Percentiles rank a stretch among this genome's conserved stretches.
Conservation (phyloP, 768 basidiomycete genomes). For the Kwoniella botswanensis region DNA sequence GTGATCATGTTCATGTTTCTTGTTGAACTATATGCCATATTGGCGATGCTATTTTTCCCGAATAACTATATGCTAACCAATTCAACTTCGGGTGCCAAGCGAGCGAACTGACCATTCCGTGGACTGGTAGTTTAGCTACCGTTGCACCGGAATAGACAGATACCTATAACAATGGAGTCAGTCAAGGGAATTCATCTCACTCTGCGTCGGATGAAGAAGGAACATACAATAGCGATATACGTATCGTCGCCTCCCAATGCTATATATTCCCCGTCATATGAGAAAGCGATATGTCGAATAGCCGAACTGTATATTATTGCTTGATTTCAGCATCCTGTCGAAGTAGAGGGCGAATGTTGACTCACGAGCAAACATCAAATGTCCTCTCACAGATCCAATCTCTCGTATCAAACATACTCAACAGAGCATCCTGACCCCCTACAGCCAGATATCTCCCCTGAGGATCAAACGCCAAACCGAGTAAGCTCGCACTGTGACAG, state of each 20-base stretch:
- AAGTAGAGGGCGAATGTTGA: neutral
- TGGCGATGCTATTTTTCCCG: slow-evolving; percentile 33
- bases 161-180: slow-evolving; percentile 24
- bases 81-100: slow-evolving; percentile 46
- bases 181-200: too few relatives aligned
- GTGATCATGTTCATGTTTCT: slow-evolving; percentile 24
- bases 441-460: slow-evolving; percentile 45
- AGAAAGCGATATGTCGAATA: slow-evolving; percentile 49
- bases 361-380: slow-evolving; percentile 49
- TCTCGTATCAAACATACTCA: slow-evolving; percentile 44
- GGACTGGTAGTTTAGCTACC: slow-evolving; percentile 38
- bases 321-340: neutral
- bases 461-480: slow-evolving; percentile 43
- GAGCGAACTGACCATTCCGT: slow-evolving; percentile 37
- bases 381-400: slow-evolving; percentile 51
- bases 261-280: slow-evolving; percentile 48
- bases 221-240: slow-evolving; percentile 44
- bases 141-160: slow-evolving; percentile 38
- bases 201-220: neutral
- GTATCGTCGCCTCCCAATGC: slow-evolving; percentile 50
- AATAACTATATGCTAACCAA: slow-evolving; percentile 42
- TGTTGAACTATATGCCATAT: slow-evolving; percentile 45
- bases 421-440: slow-evolving; percentile 52
- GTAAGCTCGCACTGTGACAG: slow-evolving; percentile 38
- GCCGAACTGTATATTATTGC: slow-evolving; percentile 27